Base-by-base conservation (phyloP, 306 rosid genomes). In the Hippophae rhamnoides region DNA sequence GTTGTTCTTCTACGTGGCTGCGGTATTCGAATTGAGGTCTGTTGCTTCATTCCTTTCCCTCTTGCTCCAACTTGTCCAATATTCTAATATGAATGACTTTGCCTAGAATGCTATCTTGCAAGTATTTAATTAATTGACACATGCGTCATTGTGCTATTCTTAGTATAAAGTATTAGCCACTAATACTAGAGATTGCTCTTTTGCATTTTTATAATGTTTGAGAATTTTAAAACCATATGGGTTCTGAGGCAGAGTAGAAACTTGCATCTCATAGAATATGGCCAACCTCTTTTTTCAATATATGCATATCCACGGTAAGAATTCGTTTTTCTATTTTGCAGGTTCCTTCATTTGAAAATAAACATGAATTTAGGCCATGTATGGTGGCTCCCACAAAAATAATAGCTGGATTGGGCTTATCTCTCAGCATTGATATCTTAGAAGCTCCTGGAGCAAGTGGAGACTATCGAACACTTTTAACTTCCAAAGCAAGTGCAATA, bases 371-470 rank as follows among this genome's bases (percentile, higher is more conserved):
- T 65, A 44, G 76, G 78, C 90, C 98, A 68, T 87, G 98, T 80
- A 87, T 87, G 98, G 98, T 92, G 26, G 98, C 98, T 69, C 98
- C 96, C 53, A 87, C 98, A 10, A 92, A 92, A 78, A 87, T 92
- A 69, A 92, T 92, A 43, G 95, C 98, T 65, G 95, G 98, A 64
- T 67, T 88, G 51, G 98, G 98, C 54, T 75, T 92, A 74, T 92
- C 98, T 47, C 93, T 87, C 41, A 95, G 86, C 71, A 85, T 92
- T 64, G 96, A 92, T 75, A 85, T 92, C 71, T 86, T 92, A 52
- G 96, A 87, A 65, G 98, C 96, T 67, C 95, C 93, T 25, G 96
- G 96, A 71, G 96, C 96, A 38, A 92, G 93, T 1, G 98, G 98
- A 62, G 98, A 92, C 75, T 92, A 92, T 59, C 79, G 95, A 66